Conservation (phyloP, 169 alveolate species). For the Eimeria necatrix region DNA sequence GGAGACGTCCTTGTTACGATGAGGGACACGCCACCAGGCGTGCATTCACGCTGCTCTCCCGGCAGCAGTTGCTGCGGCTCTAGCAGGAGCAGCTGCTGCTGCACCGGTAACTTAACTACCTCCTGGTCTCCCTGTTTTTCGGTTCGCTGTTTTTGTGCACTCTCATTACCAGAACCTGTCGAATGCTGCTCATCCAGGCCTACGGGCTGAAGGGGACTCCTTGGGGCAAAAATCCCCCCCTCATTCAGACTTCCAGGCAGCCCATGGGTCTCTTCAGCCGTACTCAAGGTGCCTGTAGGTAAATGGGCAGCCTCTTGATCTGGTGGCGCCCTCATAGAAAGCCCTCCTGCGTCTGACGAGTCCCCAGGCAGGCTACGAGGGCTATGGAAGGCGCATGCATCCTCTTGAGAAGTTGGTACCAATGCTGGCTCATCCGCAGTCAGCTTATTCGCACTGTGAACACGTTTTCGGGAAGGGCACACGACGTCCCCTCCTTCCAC, state of each 20-base stretch:
- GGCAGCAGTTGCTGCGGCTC: not conserved
- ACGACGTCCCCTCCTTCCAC: constrained; percentile 29
- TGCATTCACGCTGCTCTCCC: not conserved
- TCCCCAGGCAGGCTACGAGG: constrained; percentile 67
- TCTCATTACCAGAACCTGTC: not conserved
- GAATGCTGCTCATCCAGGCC: not conserved
- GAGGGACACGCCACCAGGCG: not conserved
- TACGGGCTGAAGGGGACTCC: not conserved
- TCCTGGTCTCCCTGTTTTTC: not conserved
- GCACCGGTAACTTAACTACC: not conserved
- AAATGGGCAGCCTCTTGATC: not conserved
- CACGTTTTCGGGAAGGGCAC: not conserved
- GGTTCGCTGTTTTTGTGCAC: not conserved
- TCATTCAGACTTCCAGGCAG: not conserved
- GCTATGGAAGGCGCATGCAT: constrained; percentile 65
- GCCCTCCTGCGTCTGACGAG: constrained; percentile 42
- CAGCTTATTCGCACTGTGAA: not conserved
- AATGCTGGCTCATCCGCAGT: not conserved
- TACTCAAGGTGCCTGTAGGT: not conserved
- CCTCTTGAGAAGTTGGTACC: constrained; percentile 13
- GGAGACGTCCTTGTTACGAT: constrained; percentile 1
- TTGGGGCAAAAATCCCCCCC: not conserved
- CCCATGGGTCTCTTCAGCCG: not conserved
- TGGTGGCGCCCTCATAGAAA: not conserved
- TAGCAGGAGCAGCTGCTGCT: not conserved